Percentiles rank a stretch among this genome's conserved stretches.
phyloP scores from a whole-genome alignment of 192 early-diverging fungal genomes.

The Podila horticola region DNA sequence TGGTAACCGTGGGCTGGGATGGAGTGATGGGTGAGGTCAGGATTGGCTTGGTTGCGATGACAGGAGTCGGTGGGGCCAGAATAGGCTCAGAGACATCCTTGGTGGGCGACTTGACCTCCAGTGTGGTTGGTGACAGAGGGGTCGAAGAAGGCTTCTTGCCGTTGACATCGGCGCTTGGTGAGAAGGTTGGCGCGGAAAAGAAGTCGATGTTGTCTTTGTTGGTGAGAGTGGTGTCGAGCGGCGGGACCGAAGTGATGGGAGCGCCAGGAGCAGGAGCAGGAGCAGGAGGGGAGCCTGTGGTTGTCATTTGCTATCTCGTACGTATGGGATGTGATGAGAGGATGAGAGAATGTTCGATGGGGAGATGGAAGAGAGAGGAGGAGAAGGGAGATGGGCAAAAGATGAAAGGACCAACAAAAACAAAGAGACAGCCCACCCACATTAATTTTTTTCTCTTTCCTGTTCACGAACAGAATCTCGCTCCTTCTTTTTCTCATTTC shows the following conservation, averaged over 20 bases:
- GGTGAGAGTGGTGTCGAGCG: not conserved
- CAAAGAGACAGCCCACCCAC: not conserved
- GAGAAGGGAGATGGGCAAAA: not conserved
- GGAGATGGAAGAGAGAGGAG: not conserved
- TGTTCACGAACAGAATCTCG: not conserved
- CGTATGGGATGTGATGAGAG: not conserved
- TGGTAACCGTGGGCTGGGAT: not conserved
- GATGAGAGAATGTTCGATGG: not conserved
- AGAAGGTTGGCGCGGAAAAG: too few relatives aligned
- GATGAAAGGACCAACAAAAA: not conserved
- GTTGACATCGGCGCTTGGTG: not conserved
- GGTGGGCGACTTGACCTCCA: slow-evolving; percentile 19
- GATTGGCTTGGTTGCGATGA: not conserved
- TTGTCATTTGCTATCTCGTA: not conserved
- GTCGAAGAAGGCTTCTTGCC: not conserved
- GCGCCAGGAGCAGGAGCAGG: slow-evolving; percentile 6
- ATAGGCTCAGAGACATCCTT: not conserved
- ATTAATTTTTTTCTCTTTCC: not conserved
- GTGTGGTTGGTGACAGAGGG: slow-evolving; percentile 16
- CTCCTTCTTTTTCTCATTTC: too few relatives aligned
- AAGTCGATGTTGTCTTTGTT: not conserved
- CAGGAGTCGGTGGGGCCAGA: not conserved
- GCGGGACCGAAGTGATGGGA: not conserved
- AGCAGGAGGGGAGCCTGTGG: not conserved
- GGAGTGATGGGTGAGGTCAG: not conserved